Base-by-base conservation (phyloP, 352 stramenopile species). In the Phytophthora pluvialis region DNA sequence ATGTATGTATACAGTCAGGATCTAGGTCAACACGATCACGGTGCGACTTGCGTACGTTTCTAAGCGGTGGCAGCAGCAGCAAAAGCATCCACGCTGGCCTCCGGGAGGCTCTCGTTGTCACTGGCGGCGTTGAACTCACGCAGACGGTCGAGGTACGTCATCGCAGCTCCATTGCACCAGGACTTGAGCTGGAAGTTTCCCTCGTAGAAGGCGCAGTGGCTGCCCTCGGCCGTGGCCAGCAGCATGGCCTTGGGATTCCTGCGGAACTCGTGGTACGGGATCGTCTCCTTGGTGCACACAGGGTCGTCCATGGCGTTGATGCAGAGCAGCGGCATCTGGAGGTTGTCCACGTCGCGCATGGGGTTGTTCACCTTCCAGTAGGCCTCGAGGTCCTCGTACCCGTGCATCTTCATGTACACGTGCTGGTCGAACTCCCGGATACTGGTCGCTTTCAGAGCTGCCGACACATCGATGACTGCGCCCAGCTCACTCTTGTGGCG, bases 341-440 rank as follows among this genome's bases (percentile, higher is more conserved):
- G 74, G 32, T 77, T 84, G 26, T 75, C 48, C 11, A 89, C 62
- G 9, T 80, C 64, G 32, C 81, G 83, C 79, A 94, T 90, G 16
- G 86, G 86, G 68, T 94, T 88, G 70, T 94, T 94, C 16, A 80
- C 36, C 16, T 59, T 46, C 86, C 86, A 94, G 59, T 93, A 94
- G 12, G 67, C 40, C 48, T 89, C 81, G 5, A 92, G 40, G 54
- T 88, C 73, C 3, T 63, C 55, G 55, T 91, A 93, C 4, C 83
- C 86, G 63, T 94, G 80, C 71, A 94, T 86, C 39, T 80, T 86
- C 73, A 91, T 90, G 77, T 86, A 94, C 56, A 94, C 83, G 21
- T 81, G 86, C 43, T 83, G 60, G 49, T 94, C 86, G 48, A 94
- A 93, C 60, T 91, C 80, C 4, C 72, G 60, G 45, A 94, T 85